phyloP scores from a whole-genome alignment of 2,329 filamentous ascomycete species.

The Fusarium musae region DNA sequence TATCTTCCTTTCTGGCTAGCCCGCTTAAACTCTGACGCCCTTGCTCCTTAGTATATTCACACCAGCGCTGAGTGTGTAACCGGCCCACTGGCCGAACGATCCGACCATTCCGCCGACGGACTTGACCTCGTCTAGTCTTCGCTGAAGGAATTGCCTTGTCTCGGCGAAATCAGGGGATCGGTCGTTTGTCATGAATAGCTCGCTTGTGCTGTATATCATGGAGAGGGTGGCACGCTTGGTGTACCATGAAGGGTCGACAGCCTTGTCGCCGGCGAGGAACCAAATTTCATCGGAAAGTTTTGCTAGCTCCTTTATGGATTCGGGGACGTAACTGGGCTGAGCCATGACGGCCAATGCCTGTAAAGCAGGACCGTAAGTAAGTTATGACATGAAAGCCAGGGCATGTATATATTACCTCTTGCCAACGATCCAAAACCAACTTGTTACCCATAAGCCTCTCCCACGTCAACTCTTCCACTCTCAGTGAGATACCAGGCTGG shows the following conservation, averaged over 20 bases:
- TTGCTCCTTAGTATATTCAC: conserved; percentile 90
- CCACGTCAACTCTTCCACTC: conserved; percentile 78
- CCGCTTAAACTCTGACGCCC: conserved; percentile 77
- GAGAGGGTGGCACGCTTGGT: conserved; percentile 68
- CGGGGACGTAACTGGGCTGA: conserved; percentile 79
- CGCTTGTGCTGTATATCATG: conserved; percentile 74
- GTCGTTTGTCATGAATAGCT: conserved; percentile 96
- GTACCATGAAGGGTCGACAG: conserved; percentile 92
- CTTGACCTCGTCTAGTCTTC: conserved; percentile 77
- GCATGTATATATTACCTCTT: conserved; percentile 72
- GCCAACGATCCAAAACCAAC: conserved; percentile 80
- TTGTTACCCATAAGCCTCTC: conserved; percentile 80
- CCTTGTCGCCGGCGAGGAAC: conserved; percentile 83
- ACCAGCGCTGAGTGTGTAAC: conserved; percentile 80
- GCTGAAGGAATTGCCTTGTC: conserved; percentile 82
- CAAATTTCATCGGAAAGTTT: conserved; percentile 91
- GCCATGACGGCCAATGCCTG: conserved; percentile 92
- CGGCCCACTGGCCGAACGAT: conserved; percentile 79
- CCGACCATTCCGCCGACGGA: conserved; percentile 70
- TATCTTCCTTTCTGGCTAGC: background rate
- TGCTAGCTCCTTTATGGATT: conserved; percentile 82
- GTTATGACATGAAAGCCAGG: background rate
- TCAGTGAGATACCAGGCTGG: conserved; percentile 64
- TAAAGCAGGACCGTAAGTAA: conserved; percentile 19
- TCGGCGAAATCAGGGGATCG: conserved; percentile 76